Conservation (phyloP, 345 rosid genomes). For the Citropsis articulata region DNA sequence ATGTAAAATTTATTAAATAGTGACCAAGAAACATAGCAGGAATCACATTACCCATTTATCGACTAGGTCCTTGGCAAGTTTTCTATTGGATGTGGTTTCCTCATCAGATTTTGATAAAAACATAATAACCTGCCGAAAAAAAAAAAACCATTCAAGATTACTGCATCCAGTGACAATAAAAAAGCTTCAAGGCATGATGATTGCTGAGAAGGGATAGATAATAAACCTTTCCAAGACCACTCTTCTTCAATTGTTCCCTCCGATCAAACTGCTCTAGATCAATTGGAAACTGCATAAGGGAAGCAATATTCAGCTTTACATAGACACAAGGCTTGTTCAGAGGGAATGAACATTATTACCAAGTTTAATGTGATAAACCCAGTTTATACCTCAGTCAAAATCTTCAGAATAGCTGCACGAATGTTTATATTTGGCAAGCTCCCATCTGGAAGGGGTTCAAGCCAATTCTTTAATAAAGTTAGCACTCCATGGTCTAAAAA, state of each 20-base stretch:
- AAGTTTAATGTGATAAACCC: constrained; percentile 5
- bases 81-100: constrained; percentile 89
- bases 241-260: constrained; percentile 86
- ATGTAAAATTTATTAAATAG: not conserved
- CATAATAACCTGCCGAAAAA: constrained; percentile 74
- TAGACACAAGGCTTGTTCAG: not conserved
- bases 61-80: constrained; percentile 96
- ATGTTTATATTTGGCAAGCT: constrained; percentile 95
- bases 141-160: constrained; percentile 13
- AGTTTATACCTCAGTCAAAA: constrained; percentile 68
- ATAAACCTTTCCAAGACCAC: constrained; percentile 96
- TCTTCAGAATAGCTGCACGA: constrained; percentile 78
- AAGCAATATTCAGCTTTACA: constrained; percentile 21
- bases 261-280: constrained; percentile 95
- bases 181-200: not conserved
- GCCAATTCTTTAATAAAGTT: constrained; percentile 87
- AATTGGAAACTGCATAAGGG: constrained; percentile 68
- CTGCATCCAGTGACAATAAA: not conserved
- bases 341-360: constrained; percentile 9
- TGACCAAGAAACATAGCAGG: not conserved
- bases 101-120: constrained; percentile 95
- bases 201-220: not conserved
- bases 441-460: constrained; percentile 98
- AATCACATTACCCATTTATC: constrained; percentile 82
- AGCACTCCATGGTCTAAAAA: constrained; percentile 95